phyloP scores from a whole-genome alignment of 305 asterid species.

The Monarda citriodora region DNA sequence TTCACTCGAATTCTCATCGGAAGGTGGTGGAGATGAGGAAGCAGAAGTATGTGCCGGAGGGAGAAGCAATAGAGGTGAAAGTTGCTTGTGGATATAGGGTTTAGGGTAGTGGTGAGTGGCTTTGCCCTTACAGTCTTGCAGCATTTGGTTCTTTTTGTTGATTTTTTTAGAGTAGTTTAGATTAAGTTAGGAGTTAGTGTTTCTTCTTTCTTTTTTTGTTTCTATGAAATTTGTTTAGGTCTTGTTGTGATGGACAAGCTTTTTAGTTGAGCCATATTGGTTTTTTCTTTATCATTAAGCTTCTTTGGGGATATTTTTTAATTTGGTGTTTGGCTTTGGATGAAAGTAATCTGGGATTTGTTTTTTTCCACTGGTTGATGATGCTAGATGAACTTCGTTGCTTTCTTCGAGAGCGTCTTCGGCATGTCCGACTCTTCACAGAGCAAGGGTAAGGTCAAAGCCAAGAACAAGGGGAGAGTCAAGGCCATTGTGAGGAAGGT shows the following conservation, averaged over 20 bases:
- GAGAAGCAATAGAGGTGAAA: conserved; percentile 20
- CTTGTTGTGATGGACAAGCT: conserved; percentile 46
- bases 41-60: conserved; percentile 31
- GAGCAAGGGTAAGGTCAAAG: too few species aligned
- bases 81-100: conserved; percentile 36
- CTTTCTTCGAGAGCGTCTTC: too few species aligned
- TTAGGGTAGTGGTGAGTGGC: conserved; percentile 30
- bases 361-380: background rate
- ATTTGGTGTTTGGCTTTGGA: conserved; percentile 9
- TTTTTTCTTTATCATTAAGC: conserved; percentile 18
- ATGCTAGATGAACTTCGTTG: too few species aligned
- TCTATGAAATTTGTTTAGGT: conserved; percentile 30
- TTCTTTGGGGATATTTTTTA: conserved; percentile 20
- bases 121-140: conserved; percentile 19
- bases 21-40: conserved; percentile 64
- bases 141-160: conserved; percentile 7
- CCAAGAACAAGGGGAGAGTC: too few species aligned
- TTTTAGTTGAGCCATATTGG: conserved; percentile 32
- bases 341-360: background rate
- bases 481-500: too few species aligned
- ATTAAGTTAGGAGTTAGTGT: conserved; percentile 26
- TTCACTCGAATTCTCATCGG: conserved; percentile 65
- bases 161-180: conserved; percentile 27
- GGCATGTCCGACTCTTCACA: too few species aligned
- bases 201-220: background rate